phyloP scores from a whole-genome alignment of 1,284 basidiomycete species.

The Schizophyllum amplum region DNA sequence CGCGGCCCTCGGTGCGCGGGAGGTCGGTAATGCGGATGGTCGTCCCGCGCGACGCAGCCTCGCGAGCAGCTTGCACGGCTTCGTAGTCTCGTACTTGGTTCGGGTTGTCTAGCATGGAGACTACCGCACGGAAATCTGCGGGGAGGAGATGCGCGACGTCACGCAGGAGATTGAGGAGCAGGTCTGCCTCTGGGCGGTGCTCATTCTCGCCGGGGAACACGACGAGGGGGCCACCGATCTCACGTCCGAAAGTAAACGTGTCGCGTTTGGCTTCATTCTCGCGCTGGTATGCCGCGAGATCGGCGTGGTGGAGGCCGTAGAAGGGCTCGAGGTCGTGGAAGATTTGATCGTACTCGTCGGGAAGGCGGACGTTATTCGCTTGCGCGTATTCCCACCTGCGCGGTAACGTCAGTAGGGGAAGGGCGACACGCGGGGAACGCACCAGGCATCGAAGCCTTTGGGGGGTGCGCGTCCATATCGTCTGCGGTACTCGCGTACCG shows the following conservation, averaged over 20 bases:
- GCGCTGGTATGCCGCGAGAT: constrained; percentile 23
- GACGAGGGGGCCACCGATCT: constrained; percentile 5
- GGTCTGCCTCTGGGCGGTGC: not conserved
- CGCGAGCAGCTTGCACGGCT: not conserved
- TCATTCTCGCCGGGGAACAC: constrained; percentile 20
- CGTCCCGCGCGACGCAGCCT: not conserved
- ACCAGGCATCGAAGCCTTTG: constrained; percentile 42
- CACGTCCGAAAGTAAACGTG: constrained; percentile 29
- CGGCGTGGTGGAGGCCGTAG: constrained; percentile 36
- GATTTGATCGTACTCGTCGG: constrained; percentile 52
- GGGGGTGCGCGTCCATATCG: constrained; percentile 36
- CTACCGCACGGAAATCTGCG: not conserved
- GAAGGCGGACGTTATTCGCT: constrained; percentile 44
- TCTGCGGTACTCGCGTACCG: constrained; percentile 47
- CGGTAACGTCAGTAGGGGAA: not conserved
- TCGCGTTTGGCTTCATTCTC: constrained; percentile 24
- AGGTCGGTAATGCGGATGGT: not conserved
- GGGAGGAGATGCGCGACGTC: not conserved
- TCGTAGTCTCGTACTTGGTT: not conserved
- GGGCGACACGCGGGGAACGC: constrained; percentile 4
- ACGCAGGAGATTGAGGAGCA: not conserved
- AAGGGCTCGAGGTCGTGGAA: constrained; percentile 38
- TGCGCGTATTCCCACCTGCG: constrained; percentile 51
- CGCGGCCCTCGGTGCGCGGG: not conserved
- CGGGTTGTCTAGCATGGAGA: not conserved